These are phyloP conservation scores for Sarocladiaceae sp. DNA, from an alignment of 2,329 filamentous ascomycete genomes.

Conservation along the genomic window DNA sequence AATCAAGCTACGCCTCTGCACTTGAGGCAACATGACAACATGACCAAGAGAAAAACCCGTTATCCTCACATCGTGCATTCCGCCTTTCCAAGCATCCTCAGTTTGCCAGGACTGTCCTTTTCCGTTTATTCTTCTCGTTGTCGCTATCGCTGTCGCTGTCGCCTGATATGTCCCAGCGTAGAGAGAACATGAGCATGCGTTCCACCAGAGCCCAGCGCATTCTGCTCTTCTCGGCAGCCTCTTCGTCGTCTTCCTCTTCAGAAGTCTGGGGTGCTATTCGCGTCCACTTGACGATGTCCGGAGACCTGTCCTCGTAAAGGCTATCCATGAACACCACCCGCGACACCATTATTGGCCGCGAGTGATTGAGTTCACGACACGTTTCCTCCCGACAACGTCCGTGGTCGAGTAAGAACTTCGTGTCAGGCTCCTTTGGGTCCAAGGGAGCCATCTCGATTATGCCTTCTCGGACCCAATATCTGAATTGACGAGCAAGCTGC, in stretches of 20 bases:
- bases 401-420: constrained; percentile 25
- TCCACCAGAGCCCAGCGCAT: constrained; percentile 33
- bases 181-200: constrained; percentile 29
- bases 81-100: too few species aligned
- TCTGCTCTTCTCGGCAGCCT: constrained; percentile 20
- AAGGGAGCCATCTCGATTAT: constrained; percentile 31
- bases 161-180: constrained; percentile 27
- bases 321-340: constrained; percentile 31
- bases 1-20: too few species aligned
- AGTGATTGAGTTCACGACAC: constrained; percentile 28
- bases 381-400: constrained; percentile 28
- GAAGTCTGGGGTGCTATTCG: neutral
- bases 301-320: constrained; percentile 17
- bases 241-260: neutral
- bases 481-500: constrained; percentile 29
- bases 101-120: too few species aligned
- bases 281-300: neutral
- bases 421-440: constrained; percentile 27
- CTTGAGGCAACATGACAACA: too few species aligned
- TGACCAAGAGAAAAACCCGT: too few species aligned
- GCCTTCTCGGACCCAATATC: constrained; percentile 31
- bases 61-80: too few species aligned
- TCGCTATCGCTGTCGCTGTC: constrained; percentile 15
- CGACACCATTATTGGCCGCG: constrained; percentile 30
- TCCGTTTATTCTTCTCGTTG: too few species aligned